Base-by-base conservation (phyloP, 1,284 basidiomycete species). In the Sphagnurus paluster region DNA sequence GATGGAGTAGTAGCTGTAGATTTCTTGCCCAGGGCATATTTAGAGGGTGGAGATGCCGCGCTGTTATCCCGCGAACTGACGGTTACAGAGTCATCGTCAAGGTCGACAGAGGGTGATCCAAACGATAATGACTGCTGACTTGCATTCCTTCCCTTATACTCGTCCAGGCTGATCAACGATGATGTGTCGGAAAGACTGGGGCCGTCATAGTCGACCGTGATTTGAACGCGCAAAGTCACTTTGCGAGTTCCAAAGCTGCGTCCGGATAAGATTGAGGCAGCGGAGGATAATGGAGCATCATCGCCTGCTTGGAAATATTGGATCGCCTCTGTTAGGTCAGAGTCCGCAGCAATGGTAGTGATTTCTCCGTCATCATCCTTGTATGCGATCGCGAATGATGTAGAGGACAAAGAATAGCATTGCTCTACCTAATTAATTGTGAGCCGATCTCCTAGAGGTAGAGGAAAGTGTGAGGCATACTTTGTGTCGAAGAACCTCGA, bases 131-230 rank as follows among this genome's bases (percentile, higher is more conserved):
- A 82, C 29, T 71, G 67, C 39, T 79, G 76, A 55, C 82, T 87
- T 43, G 70, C 74, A 54, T 82, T 86, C 44, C 75, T 69, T 39
- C 71, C 72, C 56, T 67, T 73, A 66, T 83, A 87, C 51, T 90
- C 89, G 19, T 90, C 88, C 55, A 84, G 58, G 57, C 87, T 90
- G 33, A 78, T 79, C 10, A 93, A 71, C 9, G 90, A 93, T 5
- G 81, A 84, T 1, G 90, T 90, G 57, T 95, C 93, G 11, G 89
- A 93, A 46, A 95, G 72, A 63, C 86, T 90, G n/a, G 88, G 91
- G 0, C 91, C 90, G 60, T 95, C 93, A 57, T 92, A 93, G 54
- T 93, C 91, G 48, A 93, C 82, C 3, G 76, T 72, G 24, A 96
- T 84, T 36, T 84, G 76, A 34, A 95, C 79, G 13, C 80, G 75